phyloP scores from a whole-genome alignment of 352 stramenopile genomes.

The Blastocystis sp. region DNA sequence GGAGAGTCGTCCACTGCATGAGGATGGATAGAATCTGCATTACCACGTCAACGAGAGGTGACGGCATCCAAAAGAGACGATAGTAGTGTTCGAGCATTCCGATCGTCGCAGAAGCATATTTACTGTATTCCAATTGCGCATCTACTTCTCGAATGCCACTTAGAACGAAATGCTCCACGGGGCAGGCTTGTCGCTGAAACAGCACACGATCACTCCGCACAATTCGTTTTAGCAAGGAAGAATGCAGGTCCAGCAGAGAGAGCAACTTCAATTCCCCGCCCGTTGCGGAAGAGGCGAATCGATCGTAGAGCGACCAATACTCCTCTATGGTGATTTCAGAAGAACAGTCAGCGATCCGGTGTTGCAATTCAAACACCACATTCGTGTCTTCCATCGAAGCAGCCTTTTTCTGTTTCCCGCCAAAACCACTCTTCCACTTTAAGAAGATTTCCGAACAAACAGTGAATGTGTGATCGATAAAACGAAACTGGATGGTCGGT shows the following conservation, averaged over 20 bases:
- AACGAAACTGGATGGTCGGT: slow-evolving; percentile 27
- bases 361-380: slow-evolving; percentile 44
- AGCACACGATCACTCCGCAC: neutral
- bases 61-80: slow-evolving; percentile 18
- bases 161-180: neutral
- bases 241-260: neutral
- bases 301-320: neutral
- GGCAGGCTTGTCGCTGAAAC: neutral
- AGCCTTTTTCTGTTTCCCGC: slow-evolving; percentile 46
- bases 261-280: neutral
- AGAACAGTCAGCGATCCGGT: neutral
- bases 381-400: slow-evolving; percentile 36
- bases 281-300: neutral
- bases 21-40: neutral
- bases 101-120: slow-evolving; percentile 5
- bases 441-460: slow-evolving; percentile 43
- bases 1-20: neutral
- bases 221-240: neutral
- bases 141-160: neutral
- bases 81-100: slow-evolving; percentile 15
- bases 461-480: neutral
- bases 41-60: slow-evolving; percentile 15
- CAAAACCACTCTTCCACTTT: slow-evolving; percentile 22
- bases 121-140: neutral
- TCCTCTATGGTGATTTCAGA: neutral